Evolutionary conservation across 805 yeast species (phyloP), one percentile per base, ranked within the genome.

Genomic region (Diddensiella caesifluorescens): DNA sequence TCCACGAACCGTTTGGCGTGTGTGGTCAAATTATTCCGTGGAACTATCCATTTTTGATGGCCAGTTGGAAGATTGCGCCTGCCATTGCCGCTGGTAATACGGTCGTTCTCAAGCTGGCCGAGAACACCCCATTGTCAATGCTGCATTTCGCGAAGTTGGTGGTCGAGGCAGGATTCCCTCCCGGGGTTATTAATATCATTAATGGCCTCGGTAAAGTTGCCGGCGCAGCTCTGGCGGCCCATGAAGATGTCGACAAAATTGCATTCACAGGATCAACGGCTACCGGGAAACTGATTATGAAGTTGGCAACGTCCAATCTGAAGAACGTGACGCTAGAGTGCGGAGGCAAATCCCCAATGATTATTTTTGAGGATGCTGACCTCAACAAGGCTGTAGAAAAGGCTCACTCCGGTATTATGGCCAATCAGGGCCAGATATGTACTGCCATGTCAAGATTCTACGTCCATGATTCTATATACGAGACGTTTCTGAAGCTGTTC

Each of bases 261-360:
- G 95, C 96, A 9, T 89, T 89, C 69, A 89, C 97, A 44, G 97
- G 97, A 53, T 88, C 96, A 28, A 89, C 96, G 42, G 87, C 82
- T 35, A 80, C 87, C 49, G 97, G 97, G 60, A 83, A 84, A 63
- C 68, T 67, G 55, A 84, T 89, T 60, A 81, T 85, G 82, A 76
- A 75, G 65, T 72, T 74, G 47, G 89, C 95, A 48, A 79, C 77
- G 48, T 75, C 85, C 37, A 79, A 80, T 66, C 73, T 89, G 65
- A 89, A 89, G 75, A 87, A 84, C 65, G 86, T 88, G 50, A 89
- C 97, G 33, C 74, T 89, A 61, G 97, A 89, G 71, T 79, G 88
- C 57, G 97, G 97, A 61, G 97, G 97, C 62, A 89, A 89, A 71
- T 88, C 96, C 25, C 95, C 97, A 57, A 80, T 83, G 65, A 79